phyloP scores from a whole-genome alignment of 2,329 filamentous ascomycete species.

The Pyrenochaeta sp. region DNA sequence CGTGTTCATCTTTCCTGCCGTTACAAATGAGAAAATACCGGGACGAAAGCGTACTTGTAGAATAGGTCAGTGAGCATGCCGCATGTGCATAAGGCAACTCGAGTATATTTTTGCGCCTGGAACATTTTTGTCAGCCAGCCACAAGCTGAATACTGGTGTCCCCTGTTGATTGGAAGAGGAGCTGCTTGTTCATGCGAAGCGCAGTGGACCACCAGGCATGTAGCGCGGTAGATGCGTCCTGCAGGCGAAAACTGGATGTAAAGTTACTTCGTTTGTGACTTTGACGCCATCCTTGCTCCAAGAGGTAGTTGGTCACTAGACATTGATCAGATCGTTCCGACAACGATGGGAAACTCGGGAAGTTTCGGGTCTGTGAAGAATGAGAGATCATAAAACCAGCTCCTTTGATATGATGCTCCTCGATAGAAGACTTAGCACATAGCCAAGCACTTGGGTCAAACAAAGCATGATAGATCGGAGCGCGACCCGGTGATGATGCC shows the following conservation, averaged over 20 bases:
- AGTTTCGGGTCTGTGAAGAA: background rate
- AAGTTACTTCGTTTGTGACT: no score
- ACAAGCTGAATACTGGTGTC: background rate
- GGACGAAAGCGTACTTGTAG: background rate
- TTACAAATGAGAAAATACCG: background rate
- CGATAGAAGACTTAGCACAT: background rate
- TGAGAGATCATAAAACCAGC: background rate
- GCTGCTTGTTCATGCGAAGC: background rate
- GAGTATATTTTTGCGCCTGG: background rate
- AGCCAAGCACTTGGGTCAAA: background rate
- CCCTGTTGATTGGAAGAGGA: background rate
- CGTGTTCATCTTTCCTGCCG: background rate
- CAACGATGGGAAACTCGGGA: background rate
- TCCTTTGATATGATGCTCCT: background rate
- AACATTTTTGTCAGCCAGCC: background rate
- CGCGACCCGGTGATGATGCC: background rate
- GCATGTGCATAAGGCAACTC: background rate
- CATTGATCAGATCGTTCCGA: no score
- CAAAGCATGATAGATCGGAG: background rate
- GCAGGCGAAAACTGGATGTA: no score
- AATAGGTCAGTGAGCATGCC: background rate
- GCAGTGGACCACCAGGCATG: background rate
- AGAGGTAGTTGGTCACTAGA: no score
- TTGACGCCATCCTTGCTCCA: no score
- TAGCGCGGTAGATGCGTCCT: background rate